Base-by-base conservation (phyloP, 176 grass and related monocot genomes). In the Panicum miliaceum region DNA sequence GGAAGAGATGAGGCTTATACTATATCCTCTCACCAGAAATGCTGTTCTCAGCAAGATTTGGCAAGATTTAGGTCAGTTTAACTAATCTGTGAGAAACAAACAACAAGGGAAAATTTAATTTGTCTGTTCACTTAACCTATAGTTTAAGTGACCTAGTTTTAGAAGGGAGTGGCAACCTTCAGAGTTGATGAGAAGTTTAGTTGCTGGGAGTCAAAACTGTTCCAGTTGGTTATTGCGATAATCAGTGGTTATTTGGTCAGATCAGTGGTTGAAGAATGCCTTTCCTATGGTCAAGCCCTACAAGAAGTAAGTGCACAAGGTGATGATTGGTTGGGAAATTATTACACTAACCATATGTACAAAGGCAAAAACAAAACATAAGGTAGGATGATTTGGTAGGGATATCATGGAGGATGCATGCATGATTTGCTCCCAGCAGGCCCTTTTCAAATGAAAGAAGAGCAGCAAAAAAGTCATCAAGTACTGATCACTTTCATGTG, bases 371-470 rank as follows among this genome's bases (percentile, higher is more conserved):
- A 40, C 11, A 13, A 27, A 80, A 74, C 56, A 34, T 1, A 23
- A 12, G 14, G 4, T 48, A 43, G 38, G 38, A 48, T 58, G 62
- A 60, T 82, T 87, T 76, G 85, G 78, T 82, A 82, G 61, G 71
- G 78, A 76, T 82, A 82, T 82, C 37, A 79, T 88, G 74, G 74
- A 79, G 64, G 58, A 65, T 58, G 81, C 75, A 78, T 72, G 51
- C 81, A 88, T 84, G 75, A 78, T 78, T 84, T 75, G 78, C 37
- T 65, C 36, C 58, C 23, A 56, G 27, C 23, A 56, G 27, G 47
- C 26, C 25, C 26, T 72, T 75, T 74, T 68, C 40, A 84, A 74
- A 68, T 79, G 58, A 89, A 45, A 69, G 15, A 83, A 68, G 29
- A 61, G 71, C 47, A 82, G 61, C 52, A 81, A 13, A 81, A 27